Base-by-base conservation (phyloP, 306 rosid species). In the Geum urbanum region DNA sequence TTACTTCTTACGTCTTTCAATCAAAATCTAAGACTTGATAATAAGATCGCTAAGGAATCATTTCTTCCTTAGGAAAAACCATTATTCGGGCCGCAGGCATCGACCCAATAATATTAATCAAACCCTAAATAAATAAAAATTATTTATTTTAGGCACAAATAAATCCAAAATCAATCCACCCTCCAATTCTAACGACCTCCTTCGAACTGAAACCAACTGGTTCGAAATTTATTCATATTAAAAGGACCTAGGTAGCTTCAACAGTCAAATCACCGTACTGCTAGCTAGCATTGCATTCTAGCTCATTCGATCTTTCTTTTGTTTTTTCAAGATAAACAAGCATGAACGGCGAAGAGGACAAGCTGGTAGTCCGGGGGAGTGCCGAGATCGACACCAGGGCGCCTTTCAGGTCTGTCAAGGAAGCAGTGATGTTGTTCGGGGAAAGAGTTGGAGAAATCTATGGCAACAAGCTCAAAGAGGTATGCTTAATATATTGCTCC, bases 331-430 rank as follows among this genome's bases (percentile, higher is more conserved):
- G 9, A n/a, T n/a, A 22, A 32, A 24, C 8, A 32, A 48, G 46
- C 62, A 91, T 81, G 88, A 83, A 85, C 9, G 61, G 66, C 54
- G 75, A 76, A 49, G 75, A 67, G 57, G 77, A 80, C 18, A 66
- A 56, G 54, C 57, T 69, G 32, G 81, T 69, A 63, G 72, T 64
- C 74, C 72, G 39, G 72, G 96, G 90, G n/a, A 74, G 90, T 0
- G 85, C 89, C 1, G 96, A 92, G 96, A 88, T 92, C 4, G 96
- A 92, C 69, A 90, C 94, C 18, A 41, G 89, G 14, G 87, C 91
- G 19, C 98, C 98, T 50, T 92, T 92, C 86, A 78, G 35, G 67
- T 92, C 97, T 0, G 98, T 92, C 27, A 92, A 79, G 74, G 98
- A 92, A 81, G 97, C 98, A 0, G 96, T 92, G 9, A 40, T 74